Percentiles rank a stretch among this genome's conserved stretches.
Evolutionary conservation across 78 protist genomes (phyloP).

Genomic region (Anaeramoeba flamelloides): DNA sequence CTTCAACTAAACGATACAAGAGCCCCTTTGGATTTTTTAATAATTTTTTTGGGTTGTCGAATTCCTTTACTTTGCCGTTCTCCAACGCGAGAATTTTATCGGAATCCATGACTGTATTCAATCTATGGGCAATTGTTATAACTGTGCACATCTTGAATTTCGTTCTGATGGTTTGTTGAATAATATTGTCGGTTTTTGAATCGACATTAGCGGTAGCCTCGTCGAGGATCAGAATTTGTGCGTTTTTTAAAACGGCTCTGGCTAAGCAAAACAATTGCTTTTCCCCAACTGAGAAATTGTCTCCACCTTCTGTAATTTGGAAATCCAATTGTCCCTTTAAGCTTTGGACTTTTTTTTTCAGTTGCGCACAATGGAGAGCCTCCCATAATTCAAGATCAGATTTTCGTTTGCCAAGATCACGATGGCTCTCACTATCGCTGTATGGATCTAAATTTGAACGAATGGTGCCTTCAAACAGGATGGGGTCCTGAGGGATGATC

Average conservation of each 20-base stretch:
- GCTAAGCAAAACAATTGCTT: slow-evolving; percentile 12
- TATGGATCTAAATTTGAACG: slow-evolving; percentile 20
- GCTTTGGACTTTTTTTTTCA: background rate
- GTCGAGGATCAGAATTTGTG: slow-evolving; percentile 1
- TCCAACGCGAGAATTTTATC: slow-evolving; percentile 26
- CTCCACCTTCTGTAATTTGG: slow-evolving; percentile 10
- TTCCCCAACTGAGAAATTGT: slow-evolving; percentile 4
- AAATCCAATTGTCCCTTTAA: background rate
- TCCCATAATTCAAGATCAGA: slow-evolving; percentile 12
- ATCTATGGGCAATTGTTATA: slow-evolving; percentile 18
- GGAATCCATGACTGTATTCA: slow-evolving; percentile 8
- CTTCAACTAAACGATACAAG: slow-evolving; percentile 1
- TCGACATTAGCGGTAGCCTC: slow-evolving; percentile 20
- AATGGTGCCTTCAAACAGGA: slow-evolving; percentile 13
- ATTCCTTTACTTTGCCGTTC: slow-evolving; percentile 4
- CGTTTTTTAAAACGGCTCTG: background rate
- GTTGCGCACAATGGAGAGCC: background rate
- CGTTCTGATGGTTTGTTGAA: slow-evolving; percentile 1
- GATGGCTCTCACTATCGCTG: background rate
- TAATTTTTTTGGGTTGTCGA: background rate
- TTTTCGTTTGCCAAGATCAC: too few relatives aligned
- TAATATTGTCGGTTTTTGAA: slow-evolving; percentile 4
- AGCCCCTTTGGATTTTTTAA: background rate
- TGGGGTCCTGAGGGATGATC: slow-evolving; percentile 39
- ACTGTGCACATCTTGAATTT: background rate